A percentile compares a stretch with the other conserved stretches of the same genome.
Conservation (phyloP, 1,284 basidiomycete genomes). For the Cutaneotrichosporon sp. region DNA sequence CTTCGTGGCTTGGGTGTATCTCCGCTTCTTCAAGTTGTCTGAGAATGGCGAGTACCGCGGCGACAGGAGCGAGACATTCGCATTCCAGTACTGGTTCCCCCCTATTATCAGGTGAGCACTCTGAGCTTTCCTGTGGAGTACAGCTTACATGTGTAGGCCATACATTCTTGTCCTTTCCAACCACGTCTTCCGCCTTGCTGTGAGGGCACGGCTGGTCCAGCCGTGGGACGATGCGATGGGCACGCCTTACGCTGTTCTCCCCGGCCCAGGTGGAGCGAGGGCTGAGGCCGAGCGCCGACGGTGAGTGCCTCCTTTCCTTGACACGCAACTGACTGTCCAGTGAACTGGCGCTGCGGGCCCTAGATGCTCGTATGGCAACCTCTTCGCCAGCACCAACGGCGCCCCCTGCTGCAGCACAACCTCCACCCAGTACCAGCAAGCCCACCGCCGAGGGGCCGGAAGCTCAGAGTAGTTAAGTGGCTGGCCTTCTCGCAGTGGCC, state of each 20-base stretch:
- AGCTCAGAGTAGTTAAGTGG: not conserved
- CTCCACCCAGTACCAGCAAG: not conserved
- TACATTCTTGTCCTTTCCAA: slow-evolving; percentile 67
- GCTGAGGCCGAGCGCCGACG: slow-evolving; percentile 91
- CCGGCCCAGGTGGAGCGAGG: slow-evolving; percentile 77
- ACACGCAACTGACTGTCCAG: slow-evolving; percentile 52
- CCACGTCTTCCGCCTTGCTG: slow-evolving; percentile 64
- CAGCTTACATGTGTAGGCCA: slow-evolving; percentile 55
- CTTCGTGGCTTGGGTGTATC: slow-evolving; percentile 92
- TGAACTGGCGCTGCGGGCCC: slow-evolving; percentile 89
- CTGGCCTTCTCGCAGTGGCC: too few relatives aligned
- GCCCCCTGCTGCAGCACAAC: slow-evolving; percentile 10
- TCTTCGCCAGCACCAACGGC: slow-evolving; percentile 14
- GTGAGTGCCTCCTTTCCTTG: slow-evolving; percentile 55
- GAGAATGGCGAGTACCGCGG: slow-evolving; percentile 62
- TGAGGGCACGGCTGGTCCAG: slow-evolving; percentile 69
- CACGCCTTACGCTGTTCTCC: slow-evolving; percentile 63
- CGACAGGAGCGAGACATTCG: slow-evolving; percentile 93
- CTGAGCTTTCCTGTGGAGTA: slow-evolving; percentile 16
- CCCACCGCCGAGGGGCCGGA: not conserved
- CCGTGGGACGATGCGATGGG: slow-evolving; percentile 72
- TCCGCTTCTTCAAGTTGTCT: slow-evolving; percentile 94
- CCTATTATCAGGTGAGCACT: slow-evolving; percentile 78
- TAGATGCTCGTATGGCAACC: slow-evolving; percentile 83
- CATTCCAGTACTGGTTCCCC: slow-evolving; percentile 96